Evolutionary conservation across 495 filamentous ascomycete genomes (phyloP).

Genomic region (Annulohypoxylon stygium): DNA sequence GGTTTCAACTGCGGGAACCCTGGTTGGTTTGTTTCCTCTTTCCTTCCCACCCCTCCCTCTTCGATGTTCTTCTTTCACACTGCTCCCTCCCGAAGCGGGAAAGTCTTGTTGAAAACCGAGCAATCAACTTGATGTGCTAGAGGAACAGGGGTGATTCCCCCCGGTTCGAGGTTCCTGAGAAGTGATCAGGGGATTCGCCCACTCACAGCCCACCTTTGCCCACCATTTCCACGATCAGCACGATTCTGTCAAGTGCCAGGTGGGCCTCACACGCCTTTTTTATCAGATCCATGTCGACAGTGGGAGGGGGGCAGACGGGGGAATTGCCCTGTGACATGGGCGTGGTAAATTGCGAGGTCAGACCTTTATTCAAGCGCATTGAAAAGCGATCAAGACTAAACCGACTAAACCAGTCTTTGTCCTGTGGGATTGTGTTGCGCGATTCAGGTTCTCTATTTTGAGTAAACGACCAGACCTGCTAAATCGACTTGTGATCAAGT

Average conservation of each 20-base stretch:
- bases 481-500: not conserved
- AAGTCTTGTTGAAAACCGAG: slow-evolving; percentile 26
- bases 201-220: slow-evolving; percentile 11
- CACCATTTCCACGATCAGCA: slow-evolving; percentile 22
- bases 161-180: not conserved
- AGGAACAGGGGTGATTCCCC: slow-evolving; percentile 27
- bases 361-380: slow-evolving; percentile 40
- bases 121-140: slow-evolving; percentile 41
- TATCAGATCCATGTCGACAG: slow-evolving; percentile 32
- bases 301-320: slow-evolving; percentile 24
- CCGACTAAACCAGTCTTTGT: slow-evolving; percentile 25
- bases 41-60: not conserved
- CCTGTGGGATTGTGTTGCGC: not conserved
- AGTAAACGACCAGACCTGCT: slow-evolving; percentile 2
- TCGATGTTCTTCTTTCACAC: slow-evolving; percentile 5
- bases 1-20: slow-evolving; percentile 46
- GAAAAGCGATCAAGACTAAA: slow-evolving; percentile 20
- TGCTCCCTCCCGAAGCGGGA: slow-evolving; percentile 25
- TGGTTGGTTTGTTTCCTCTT: slow-evolving; percentile 44
- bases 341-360: slow-evolving; percentile 40
- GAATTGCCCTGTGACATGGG: slow-evolving; percentile 29
- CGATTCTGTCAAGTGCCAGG: slow-evolving; percentile 23
- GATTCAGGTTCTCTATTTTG: slow-evolving; percentile 13
- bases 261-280: slow-evolving; percentile 27
- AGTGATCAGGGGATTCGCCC: slow-evolving; percentile 26